A percentile compares a stretch with the other conserved stretches of the same genome.
These are phyloP conservation scores for Venturia carpophila DNA, from an alignment of 2,329 filamentous ascomycete species.

Conservation along the genomic window DNA sequence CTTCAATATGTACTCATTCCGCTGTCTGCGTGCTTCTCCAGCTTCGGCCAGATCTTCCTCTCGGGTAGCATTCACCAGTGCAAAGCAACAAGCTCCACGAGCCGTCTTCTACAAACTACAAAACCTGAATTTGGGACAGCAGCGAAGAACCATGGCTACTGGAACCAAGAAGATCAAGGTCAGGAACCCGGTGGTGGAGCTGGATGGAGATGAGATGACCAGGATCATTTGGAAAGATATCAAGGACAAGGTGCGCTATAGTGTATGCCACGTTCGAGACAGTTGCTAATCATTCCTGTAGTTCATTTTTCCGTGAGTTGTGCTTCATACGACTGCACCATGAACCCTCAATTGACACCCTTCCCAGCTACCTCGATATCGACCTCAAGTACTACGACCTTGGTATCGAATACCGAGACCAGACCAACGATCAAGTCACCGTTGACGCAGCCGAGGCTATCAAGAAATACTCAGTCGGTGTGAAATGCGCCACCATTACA, in stretches of 20 bases:
- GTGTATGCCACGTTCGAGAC: not conserved
- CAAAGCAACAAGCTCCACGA: slow-evolving; percentile 11
- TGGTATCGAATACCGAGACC: slow-evolving; percentile 86
- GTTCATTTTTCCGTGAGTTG: slow-evolving; percentile 18
- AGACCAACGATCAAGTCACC: slow-evolving; percentile 95
- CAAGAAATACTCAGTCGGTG: slow-evolving; percentile 96
- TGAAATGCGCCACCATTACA: slow-evolving; percentile 99
- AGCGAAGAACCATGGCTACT: slow-evolving; percentile 36
- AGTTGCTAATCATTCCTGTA: slow-evolving; percentile 4
- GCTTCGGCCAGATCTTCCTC: slow-evolving; percentile 3
- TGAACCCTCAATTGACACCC: not conserved
- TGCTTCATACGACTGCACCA: not conserved
- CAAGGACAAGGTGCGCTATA: slow-evolving; percentile 68
- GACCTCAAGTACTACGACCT: slow-evolving; percentile 98
- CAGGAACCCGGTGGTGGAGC: slow-evolving; percentile 96
- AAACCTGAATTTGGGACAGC: not conserved
- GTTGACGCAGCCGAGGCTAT: slow-evolving; percentile 92
- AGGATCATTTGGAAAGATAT: slow-evolving; percentile 98
- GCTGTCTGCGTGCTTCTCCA: slow-evolving; percentile 13
- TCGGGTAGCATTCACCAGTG: not conserved
- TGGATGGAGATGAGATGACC: slow-evolving; percentile 94
- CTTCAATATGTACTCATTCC: slow-evolving; percentile 9
- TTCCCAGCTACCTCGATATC: slow-evolving; percentile 62
- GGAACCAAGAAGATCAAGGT: slow-evolving; percentile 86
- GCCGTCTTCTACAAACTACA: not conserved